phyloP scores from a whole-genome alignment of 768 basidiomycete species.

The Tricholoma terreum region DNA sequence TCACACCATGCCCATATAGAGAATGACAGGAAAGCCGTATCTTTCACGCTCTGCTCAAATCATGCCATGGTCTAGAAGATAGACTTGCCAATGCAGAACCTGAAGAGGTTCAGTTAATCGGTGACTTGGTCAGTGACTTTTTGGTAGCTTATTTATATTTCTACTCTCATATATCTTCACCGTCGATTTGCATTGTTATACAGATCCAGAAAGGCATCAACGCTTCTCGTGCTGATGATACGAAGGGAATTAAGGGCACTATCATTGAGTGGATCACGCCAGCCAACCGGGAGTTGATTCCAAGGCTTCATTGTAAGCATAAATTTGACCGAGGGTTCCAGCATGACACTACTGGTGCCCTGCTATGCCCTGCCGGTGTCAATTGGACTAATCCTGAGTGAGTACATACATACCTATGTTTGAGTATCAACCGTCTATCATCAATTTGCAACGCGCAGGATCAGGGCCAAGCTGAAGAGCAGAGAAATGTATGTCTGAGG shows the following conservation, averaged over 20 bases:
- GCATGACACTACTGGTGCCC: not conserved
- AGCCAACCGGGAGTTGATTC: not conserved
- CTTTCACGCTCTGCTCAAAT: not conserved
- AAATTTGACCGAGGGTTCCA: not conserved
- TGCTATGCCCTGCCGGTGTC: constrained; percentile 11
- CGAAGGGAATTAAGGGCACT: not conserved
- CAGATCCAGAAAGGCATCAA: not conserved
- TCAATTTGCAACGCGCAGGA: not conserved
- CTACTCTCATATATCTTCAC: too few relatives aligned
- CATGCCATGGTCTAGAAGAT: not conserved
- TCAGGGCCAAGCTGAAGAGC: not conserved
- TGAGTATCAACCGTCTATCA: not conserved
- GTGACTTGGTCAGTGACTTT: not conserved
- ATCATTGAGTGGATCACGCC: not conserved
- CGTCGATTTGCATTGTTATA: not conserved
- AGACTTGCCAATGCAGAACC: not conserved
- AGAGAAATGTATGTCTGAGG: not conserved
- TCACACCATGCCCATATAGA: not conserved
- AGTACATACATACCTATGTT: not conserved
- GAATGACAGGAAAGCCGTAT: not conserved
- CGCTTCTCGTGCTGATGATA: not conserved
- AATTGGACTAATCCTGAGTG: constrained; percentile 6
- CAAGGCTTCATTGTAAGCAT: not conserved
- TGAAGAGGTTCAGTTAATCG: not conserved
- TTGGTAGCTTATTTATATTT: too few relatives aligned